Conservation (phyloP, 2,329 filamentous ascomycete genomes). For the Beauveria rudraprayagi region DNA sequence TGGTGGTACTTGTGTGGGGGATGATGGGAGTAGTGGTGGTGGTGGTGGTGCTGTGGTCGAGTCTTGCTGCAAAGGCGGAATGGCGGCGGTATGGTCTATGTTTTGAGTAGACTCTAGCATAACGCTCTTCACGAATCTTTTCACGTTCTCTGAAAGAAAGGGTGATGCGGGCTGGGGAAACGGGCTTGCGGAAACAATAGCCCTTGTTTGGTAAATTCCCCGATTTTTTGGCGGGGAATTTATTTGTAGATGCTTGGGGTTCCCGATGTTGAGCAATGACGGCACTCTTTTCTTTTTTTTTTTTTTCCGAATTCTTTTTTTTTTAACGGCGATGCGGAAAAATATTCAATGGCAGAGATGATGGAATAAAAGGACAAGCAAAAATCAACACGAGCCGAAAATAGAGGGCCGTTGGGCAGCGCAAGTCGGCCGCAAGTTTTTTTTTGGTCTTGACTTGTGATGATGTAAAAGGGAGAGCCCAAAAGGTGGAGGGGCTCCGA, state of each 20-base stretch:
- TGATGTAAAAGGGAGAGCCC: constrained; percentile 8
- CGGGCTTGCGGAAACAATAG: neutral
- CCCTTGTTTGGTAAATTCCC: no score
- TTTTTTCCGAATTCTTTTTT: neutral
- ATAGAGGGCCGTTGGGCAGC: neutral
- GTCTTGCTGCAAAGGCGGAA: neutral
- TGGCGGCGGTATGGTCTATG: neutral
- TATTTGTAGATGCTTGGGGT: neutral
- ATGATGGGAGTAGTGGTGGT: neutral
- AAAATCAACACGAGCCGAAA: neutral
- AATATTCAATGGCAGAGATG: no score
- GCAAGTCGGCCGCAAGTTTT: neutral
- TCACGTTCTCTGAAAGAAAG: no score
- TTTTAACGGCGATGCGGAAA: no score
- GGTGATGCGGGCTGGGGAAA: neutral
- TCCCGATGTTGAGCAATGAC: neutral
- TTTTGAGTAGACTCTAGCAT: constrained; percentile 5
- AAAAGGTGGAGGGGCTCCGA: neutral
- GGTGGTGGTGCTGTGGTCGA: neutral
- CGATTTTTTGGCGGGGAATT: neutral
- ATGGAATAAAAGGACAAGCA: no score
- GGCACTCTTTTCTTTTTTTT: neutral
- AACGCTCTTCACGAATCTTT: neutral
- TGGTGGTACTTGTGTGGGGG: neutral
- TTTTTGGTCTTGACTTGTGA: constrained; percentile 2